These are phyloP conservation scores for Ettlia oleoabundans DNA, from an alignment of 139 green algal genomes.

Conservation along the genomic window DNA sequence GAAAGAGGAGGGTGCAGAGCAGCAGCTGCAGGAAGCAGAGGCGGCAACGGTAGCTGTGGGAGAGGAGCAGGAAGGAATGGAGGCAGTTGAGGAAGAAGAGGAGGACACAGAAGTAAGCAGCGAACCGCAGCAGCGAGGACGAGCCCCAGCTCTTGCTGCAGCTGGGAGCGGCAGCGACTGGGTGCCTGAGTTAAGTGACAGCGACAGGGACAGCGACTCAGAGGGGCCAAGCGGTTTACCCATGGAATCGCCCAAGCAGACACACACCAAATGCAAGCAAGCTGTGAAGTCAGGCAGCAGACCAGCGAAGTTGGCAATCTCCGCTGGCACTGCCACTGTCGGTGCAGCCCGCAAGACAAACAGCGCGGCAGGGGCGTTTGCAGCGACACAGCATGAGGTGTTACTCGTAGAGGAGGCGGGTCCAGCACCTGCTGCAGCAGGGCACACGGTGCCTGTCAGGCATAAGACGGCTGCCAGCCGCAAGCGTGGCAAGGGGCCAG, in stretches of 20 bases:
- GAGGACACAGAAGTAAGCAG: too few species aligned
- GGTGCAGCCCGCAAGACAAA: too few species aligned
- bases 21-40: not conserved
- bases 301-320: not conserved
- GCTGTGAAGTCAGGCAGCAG: too few species aligned
- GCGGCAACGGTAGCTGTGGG: too few species aligned
- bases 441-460: too few species aligned
- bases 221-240: not conserved
- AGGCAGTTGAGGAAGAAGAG: too few species aligned
- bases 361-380: not conserved
- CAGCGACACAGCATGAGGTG: too few species aligned
- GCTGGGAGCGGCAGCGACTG: constrained; percentile 16
- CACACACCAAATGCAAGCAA: not conserved
- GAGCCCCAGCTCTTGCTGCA: too few species aligned
- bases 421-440: too few species aligned
- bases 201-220: not conserved
- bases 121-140: too few species aligned
- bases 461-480: not conserved
- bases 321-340: not conserved
- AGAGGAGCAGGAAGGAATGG: too few species aligned
- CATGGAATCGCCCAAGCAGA: not conserved
- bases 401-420: too few species aligned
- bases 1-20: not conserved
- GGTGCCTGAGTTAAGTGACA: not conserved
- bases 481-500: not conserved